Percentiles rank a stretch among this genome's conserved stretches.
Conservation (phyloP, 352 stramenopile genomes). For the Phytophthora pluvialis region DNA sequence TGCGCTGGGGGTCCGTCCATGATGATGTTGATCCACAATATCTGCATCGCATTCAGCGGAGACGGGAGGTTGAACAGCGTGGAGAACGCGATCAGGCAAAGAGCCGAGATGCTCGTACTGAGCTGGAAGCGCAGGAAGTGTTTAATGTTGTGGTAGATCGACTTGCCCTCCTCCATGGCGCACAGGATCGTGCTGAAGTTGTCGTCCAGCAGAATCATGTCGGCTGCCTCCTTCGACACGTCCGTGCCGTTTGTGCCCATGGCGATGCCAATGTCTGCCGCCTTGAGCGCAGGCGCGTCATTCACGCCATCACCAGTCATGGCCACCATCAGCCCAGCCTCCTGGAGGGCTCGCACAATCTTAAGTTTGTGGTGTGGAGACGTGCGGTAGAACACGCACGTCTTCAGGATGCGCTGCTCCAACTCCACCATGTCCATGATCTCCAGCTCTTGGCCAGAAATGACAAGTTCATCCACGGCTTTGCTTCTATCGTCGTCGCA, state of each 20-base stretch:
- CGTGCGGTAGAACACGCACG: constrained; percentile 96
- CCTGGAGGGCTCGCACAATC: constrained; percentile 94
- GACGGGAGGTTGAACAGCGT: constrained; percentile 70
- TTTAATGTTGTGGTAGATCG: constrained; percentile 96
- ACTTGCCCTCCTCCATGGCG: constrained; percentile 95
- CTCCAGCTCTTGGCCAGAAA: constrained; percentile 92
- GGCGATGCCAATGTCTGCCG: constrained; percentile 96
- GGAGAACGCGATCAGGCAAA: constrained; percentile 90
- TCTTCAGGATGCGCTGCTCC: constrained; percentile 86
- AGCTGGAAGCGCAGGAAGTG: constrained; percentile 98
- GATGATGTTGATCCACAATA: constrained; percentile 99
- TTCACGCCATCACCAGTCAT: constrained; percentile 99
- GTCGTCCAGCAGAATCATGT: constrained; percentile 97
- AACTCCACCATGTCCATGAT: constrained; percentile 87
- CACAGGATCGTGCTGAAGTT: constrained; percentile 97
- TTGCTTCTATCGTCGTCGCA: constrained; percentile 41
- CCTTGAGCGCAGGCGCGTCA: constrained; percentile 97
- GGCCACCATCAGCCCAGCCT: constrained; percentile 86
- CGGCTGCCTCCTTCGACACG: constrained; percentile 98
- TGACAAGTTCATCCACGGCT: constrained; percentile 52
- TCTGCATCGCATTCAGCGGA: constrained; percentile 97
- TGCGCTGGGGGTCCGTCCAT: constrained; percentile 94
- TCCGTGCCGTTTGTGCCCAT: constrained; percentile 98
- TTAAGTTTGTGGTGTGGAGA: constrained; percentile 96
- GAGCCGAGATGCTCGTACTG: constrained; percentile 96